Base-by-base conservation (phyloP, 1,284 basidiomycete species). In the Ceratobasidium theobromae region DNA sequence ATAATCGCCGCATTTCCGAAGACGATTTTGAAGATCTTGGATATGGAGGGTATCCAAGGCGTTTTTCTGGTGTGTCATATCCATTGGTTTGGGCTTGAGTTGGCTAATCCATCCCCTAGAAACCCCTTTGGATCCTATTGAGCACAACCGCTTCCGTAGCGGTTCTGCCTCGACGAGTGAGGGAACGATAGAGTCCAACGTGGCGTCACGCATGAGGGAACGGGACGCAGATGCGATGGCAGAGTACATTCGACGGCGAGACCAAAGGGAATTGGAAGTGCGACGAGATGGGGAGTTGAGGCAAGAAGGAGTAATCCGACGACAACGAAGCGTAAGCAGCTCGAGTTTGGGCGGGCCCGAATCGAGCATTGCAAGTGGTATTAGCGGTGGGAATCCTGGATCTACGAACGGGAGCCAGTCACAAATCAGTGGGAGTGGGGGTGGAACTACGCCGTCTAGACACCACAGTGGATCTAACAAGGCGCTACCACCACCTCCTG, bases 191-290 rank as follows among this genome's bases (percentile, higher is more conserved):
- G 67, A 60, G 18, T 87, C 90, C 8, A 88, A 87, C 1, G 83
- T 92, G 66, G 87, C 86, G 18, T 86, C 79, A 69, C 86, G 89
- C 30, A 87, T 92, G 79, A 82, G 86, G 70, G 87, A 91, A 76
- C 81, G 85, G 66, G 90, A 92, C 73, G 89, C 89, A 27, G 87
- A 88, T 74, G 90, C 89, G 27, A 90, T 89, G 79, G 88, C 91
- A 73, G 89, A 90, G 72, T 92, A 91, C 73, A 80, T 89, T 74
- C 79, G 83, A 69, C 83, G 89, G 38, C 30, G 53, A 14, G 53
- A 54, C 32, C 53, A 54, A 21, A n/a, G 33, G 25, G 35, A 35
- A 2, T 27, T 38, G 11, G 53, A 54, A 33, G 53, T 16, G 18
- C 30, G 53, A 21, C 43, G 57, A 28, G 53, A 54, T 21, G 57